Percentiles rank a stretch among this genome's conserved stretches.
Evolutionary conservation across 2,329 filamentous ascomycete genomes (phyloP).

Genomic region (Simplicillium aogashimaense): DNA sequence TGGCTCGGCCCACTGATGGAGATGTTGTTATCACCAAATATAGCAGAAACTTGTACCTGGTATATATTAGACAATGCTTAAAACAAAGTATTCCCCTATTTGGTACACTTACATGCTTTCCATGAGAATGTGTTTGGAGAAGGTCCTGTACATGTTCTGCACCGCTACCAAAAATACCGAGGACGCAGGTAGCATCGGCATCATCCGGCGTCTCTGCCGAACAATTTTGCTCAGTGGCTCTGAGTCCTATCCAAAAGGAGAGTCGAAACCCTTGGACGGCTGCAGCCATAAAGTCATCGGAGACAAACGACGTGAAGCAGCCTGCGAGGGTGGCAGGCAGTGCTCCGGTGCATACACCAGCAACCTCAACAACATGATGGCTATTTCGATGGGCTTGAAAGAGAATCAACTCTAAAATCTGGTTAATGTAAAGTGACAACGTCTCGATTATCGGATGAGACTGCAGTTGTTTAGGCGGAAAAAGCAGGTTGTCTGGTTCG

Average conservation of each 20-base stretch:
- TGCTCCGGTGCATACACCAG: conserved; percentile 1
- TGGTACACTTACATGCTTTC: too few relatives aligned
- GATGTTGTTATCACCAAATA: too few relatives aligned
- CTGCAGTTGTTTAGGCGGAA: conserved; percentile 1
- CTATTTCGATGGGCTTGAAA: conserved; percentile 2
- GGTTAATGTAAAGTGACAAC: conserved; percentile 1
- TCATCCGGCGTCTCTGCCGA: too few relatives aligned
- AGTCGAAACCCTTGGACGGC: conserved; percentile 5
- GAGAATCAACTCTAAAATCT: too few relatives aligned
- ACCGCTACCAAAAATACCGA: too few relatives aligned
- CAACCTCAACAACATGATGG: not conserved
- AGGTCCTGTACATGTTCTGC: too few relatives aligned
- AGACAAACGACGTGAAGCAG: conserved; percentile 3
- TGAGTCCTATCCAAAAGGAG: conserved; percentile 7
- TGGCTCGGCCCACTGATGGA: too few relatives aligned
- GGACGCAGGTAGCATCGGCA: too few relatives aligned
- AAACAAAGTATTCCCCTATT: too few relatives aligned
- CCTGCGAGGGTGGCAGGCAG: conserved; percentile 5
- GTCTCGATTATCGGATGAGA: conserved; percentile 5
- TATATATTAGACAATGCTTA: too few relatives aligned
- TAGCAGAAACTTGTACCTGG: too few relatives aligned
- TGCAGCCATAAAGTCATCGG: conserved; percentile 1
- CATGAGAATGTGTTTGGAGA: too few relatives aligned
- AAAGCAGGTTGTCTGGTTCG: not conserved
- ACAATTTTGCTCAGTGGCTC: conserved; percentile 1